A percentile compares a stretch with the other conserved stretches of the same genome.
Evolutionary conservation across 2,329 filamentous ascomycete genomes (phyloP).

Genomic region (Seiridium unicorne): DNA sequence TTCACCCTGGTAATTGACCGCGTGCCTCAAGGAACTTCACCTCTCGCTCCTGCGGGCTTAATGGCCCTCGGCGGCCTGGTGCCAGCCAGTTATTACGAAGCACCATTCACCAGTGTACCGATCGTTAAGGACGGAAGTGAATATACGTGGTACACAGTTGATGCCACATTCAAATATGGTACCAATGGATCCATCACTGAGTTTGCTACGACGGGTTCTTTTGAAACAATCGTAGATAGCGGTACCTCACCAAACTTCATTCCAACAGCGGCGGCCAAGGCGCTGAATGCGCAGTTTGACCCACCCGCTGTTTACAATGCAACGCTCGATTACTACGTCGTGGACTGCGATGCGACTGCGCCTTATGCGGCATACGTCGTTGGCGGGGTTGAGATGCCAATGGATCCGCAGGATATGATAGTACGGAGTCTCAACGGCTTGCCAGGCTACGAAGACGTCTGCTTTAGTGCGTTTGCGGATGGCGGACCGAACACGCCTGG

Average conservation of each 20-base stretch:
- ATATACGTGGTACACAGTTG: constrained; percentile 2
- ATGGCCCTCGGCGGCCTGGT: constrained; percentile 8
- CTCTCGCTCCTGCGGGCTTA: constrained; percentile 3
- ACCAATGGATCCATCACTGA: constrained; percentile 1
- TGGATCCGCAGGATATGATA: constrained; percentile 16
- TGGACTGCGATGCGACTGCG: constrained; percentile 1
- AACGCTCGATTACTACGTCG: constrained; percentile 4
- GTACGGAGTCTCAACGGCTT: constrained; percentile 16
- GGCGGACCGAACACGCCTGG: constrained; percentile 8
- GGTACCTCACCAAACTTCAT: constrained; percentile 9
- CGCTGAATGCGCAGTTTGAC: constrained; percentile 6
- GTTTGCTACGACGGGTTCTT: background rate
- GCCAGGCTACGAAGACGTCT: constrained; percentile 16
- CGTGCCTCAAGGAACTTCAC: constrained; percentile 9
- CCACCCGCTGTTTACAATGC: constrained; percentile 8
- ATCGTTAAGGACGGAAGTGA: background rate
- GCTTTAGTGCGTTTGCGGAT: constrained; percentile 14
- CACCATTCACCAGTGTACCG: constrained; percentile 8
- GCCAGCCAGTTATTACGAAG: constrained; percentile 6
- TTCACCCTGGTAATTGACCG: constrained; percentile 15
- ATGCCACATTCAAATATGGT: constrained; percentile 1
- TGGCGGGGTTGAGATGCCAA: constrained; percentile 13
- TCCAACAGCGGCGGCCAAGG: constrained; percentile 2
- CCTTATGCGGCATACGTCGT: constrained; percentile 10
- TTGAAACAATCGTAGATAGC: constrained; percentile 8